Percentiles rank a stretch among this genome's conserved stretches.
Evolutionary conservation across 306 rosid species (phyloP).

Genomic region (Vachellia pachyceras): DNA sequence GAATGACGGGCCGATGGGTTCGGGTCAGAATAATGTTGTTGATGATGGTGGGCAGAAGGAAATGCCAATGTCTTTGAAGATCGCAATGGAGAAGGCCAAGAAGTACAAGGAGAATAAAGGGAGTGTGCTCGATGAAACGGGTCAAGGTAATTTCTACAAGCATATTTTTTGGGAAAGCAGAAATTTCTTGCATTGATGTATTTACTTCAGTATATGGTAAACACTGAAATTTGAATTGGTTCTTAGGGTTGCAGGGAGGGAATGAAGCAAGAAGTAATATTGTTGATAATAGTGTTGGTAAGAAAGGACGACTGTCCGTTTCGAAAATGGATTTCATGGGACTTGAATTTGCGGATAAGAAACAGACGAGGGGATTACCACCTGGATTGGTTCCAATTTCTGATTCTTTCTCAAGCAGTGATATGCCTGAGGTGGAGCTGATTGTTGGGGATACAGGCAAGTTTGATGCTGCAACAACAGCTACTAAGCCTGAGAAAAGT

Average conservation of each 20-base stretch:
- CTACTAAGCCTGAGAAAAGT: slow-evolving; percentile 43
- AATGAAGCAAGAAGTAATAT: slow-evolving; percentile 34
- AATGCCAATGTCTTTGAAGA: slow-evolving; percentile 50
- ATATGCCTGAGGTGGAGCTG: slow-evolving; percentile 77
- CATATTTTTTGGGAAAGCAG: slow-evolving; percentile 14
- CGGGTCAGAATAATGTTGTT: slow-evolving; percentile 3
- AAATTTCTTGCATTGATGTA: slow-evolving; percentile 11
- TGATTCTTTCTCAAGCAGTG: slow-evolving; percentile 60
- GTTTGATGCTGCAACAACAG: slow-evolving; percentile 47
- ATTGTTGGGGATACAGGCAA: slow-evolving; percentile 75
- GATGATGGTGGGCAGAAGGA: slow-evolving; percentile 44
- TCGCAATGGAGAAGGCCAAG: slow-evolving; percentile 69
- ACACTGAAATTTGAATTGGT: slow-evolving; percentile 38
- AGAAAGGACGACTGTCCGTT: slow-evolving; percentile 64
- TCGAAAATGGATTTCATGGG: slow-evolving; percentile 86
- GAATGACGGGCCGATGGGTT: slow-evolving; percentile 25
- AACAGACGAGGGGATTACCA: slow-evolving; percentile 66
- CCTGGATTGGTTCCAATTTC: slow-evolving; percentile 78
- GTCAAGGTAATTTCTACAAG: slow-evolving; percentile 47
- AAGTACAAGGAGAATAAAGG: slow-evolving; percentile 57
- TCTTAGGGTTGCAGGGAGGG: slow-evolving; percentile 52
- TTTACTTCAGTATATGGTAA: neutral
- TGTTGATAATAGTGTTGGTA: slow-evolving; percentile 43
- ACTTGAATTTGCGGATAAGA: slow-evolving; percentile 84
- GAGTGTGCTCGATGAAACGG: slow-evolving; percentile 16